Evolutionary conservation across 2,329 filamentous ascomycete genomes (phyloP).

Genomic region (Nothophaeocryptopus gaeumannii): DNA sequence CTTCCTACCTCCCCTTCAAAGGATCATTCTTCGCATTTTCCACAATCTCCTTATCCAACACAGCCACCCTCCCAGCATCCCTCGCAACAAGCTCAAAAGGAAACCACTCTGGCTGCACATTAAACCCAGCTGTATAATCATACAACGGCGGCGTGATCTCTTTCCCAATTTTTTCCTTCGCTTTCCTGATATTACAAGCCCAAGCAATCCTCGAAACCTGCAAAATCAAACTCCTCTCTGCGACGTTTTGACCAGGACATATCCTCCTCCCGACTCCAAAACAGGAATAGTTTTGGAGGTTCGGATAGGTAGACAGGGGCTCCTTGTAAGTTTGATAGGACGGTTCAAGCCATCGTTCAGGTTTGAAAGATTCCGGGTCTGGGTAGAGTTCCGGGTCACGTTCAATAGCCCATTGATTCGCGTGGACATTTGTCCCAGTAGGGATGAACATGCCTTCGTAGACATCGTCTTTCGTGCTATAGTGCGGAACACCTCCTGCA

Average conservation of each 20-base stretch:
- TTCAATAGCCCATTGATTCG: conserved; percentile 39
- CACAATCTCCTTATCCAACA: too few relatives aligned
- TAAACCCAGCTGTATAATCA: conserved; percentile 22
- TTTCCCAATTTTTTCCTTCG: conserved; percentile 15
- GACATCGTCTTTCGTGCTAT: conserved; percentile 53
- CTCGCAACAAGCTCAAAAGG: not conserved
- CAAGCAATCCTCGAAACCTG: conserved; percentile 33
- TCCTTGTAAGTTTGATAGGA: conserved; percentile 54
- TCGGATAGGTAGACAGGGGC: conserved; percentile 51
- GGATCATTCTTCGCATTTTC: too few relatives aligned
- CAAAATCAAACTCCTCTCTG: conserved; percentile 40
- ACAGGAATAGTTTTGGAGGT: conserved; percentile 52
- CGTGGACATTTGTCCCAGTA: conserved; percentile 49
- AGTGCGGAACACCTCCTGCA: conserved; percentile 33
- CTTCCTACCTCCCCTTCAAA: too few relatives aligned
- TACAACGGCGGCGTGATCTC: conserved; percentile 17
- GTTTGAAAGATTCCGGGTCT: conserved; percentile 29
- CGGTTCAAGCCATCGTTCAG: conserved; percentile 53
- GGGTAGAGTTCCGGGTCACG: conserved; percentile 11
- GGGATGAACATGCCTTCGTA: conserved; percentile 57
- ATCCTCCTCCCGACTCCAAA: conserved; percentile 56
- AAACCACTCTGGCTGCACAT: conserved; percentile 17
- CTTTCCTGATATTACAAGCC: conserved; percentile 20
- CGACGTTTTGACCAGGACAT: conserved; percentile 44
- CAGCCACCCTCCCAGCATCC: not conserved